Base-by-base conservation (phyloP, 805 yeast genomes). In the Suhomyces kilbournensis region DNA sequence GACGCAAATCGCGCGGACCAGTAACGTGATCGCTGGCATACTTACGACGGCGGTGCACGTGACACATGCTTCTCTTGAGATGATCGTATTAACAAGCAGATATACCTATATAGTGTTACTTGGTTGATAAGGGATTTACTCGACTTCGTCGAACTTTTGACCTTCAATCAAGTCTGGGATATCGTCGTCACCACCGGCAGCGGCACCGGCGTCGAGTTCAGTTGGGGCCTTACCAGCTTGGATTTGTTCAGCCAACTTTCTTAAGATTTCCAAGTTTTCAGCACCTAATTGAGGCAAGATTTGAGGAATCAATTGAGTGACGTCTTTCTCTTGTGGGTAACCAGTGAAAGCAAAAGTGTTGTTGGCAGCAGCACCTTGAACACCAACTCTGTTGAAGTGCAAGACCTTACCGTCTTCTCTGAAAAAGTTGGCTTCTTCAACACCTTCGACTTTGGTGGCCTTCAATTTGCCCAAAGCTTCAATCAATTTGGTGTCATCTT, bases 351-450 rank as follows among this genome's bases (percentile, higher is more conserved):
- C 96, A 73, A 86, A 89, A 60, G 96, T 88, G 85, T 93, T 92
- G 81, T 86, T 80, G 67, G 85, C 86, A 65, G 89, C 85, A 65
- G 97, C 90, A 63, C 89, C 89, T 80, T 93, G 97, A 60, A 92
- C 94, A 77, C 94, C 96, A 62, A 94, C 97, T 75, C 94, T 87
- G 82, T 88, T 85, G 83, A 94, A 90, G 80, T 93, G 97, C 75
- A 93, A 79, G 60, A 94, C 97, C 71, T 86, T 87, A 70, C 97
- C 97, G 74, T 93, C 97, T 60, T 90, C 97, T 76, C 82, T 88
- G 88, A 94, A 92, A 82, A 93, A 89, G 84, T 92, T 93, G 68
- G 97, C 98, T 81, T 93, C 97, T 73, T 90, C 96, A 67, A 93
- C 86, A 67, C 88, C 90, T 62, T 88, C 91, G 64, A 93, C 77